These are phyloP conservation scores for Diospyros lotus DNA, from an alignment of 148 eudicot genomes.

Conservation along the genomic window DNA sequence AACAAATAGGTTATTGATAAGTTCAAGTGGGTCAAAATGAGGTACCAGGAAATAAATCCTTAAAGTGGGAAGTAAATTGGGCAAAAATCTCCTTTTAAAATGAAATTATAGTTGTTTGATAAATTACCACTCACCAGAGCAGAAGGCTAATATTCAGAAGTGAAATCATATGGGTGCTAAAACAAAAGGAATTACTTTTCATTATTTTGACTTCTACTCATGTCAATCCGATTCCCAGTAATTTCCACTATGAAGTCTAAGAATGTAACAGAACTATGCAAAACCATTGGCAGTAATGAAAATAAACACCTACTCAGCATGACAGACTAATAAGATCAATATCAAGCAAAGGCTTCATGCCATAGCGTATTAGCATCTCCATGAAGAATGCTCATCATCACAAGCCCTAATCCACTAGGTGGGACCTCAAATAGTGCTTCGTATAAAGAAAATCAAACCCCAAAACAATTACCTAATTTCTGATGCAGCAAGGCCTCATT, in stretches of 20 bases:
- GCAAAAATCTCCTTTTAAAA: background rate
- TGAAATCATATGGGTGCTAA: background rate
- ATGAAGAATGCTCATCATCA: too few relatives aligned
- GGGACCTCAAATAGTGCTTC: background rate
- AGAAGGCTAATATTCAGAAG: background rate
- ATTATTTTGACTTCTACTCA: background rate
- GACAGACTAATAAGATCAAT: background rate
- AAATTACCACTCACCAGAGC: background rate
- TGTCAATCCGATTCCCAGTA: background rate
- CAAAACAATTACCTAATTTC: conserved; percentile 53
- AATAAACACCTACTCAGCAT: background rate
- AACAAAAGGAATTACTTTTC: background rate
- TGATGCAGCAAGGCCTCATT: conserved; percentile 54
- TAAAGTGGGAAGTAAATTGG: too few relatives aligned
- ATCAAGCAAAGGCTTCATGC: background rate
- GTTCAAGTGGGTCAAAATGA: conserved; percentile 3
- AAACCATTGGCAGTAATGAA: background rate
- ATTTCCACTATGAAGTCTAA: background rate
- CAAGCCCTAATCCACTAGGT: too few relatives aligned
- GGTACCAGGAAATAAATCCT: background rate
- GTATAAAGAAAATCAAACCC: background rate
- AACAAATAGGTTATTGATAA: conserved; percentile 4
- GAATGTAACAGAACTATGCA: background rate
- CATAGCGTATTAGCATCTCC: background rate
- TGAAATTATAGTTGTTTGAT: background rate